Evolutionary conservation across 2,329 filamentous ascomycete species (phyloP).

Genomic region (Ambrosiella beaveri): DNA sequence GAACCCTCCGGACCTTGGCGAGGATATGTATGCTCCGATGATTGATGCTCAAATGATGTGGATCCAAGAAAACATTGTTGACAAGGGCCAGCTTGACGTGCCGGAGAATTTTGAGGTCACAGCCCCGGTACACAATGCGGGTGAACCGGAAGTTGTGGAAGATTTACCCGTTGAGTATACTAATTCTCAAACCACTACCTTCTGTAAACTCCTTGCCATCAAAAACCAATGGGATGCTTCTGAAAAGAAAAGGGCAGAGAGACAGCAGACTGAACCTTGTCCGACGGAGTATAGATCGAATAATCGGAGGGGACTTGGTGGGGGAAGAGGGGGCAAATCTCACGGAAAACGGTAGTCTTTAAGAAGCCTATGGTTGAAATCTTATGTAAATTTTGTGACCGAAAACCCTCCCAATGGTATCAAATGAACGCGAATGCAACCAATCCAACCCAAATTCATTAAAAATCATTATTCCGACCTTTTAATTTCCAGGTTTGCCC

Average conservation of each 20-base stretch:
- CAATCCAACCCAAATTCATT: too few species aligned
- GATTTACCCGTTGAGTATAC: constrained; percentile 65
- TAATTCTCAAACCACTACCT: constrained; percentile 69
- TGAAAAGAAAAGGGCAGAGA: constrained; percentile 52
- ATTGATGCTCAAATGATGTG: constrained; percentile 59
- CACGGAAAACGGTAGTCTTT: constrained; percentile 16
- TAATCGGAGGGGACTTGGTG: constrained; percentile 22
- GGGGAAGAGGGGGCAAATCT: constrained; percentile 23
- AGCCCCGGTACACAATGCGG: constrained; percentile 50
- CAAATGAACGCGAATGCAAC: too few species aligned
- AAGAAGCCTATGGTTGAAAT: too few species aligned
- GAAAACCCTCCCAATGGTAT: too few species aligned
- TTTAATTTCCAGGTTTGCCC: too few species aligned
- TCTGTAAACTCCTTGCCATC: constrained; percentile 63
- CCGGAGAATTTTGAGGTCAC: constrained; percentile 65
- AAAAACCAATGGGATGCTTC: constrained; percentile 57
- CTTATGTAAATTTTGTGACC: too few species aligned
- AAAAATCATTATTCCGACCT: too few species aligned
- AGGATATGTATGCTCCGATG: constrained; percentile 47
- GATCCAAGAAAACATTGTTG: constrained; percentile 61
- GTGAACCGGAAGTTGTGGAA: constrained; percentile 36
- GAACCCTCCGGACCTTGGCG: constrained; percentile 44
- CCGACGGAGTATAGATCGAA: constrained; percentile 17
- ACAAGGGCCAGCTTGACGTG: constrained; percentile 42
- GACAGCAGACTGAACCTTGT: constrained; percentile 27